Base-by-base conservation (phyloP, 2,329 filamentous ascomycete species). In the Diplocarpon rosae region DNA sequence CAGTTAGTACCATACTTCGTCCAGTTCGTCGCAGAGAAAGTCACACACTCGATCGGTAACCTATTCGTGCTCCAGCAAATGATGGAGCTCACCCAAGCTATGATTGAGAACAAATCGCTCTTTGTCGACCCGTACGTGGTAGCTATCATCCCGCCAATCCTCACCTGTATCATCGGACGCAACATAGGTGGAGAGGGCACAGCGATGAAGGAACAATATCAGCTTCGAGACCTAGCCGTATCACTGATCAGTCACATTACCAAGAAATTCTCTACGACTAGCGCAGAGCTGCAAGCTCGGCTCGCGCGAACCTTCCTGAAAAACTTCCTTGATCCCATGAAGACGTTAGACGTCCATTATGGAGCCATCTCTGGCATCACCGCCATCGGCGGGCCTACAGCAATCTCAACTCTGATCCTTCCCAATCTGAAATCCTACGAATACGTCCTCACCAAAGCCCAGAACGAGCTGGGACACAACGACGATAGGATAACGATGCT, bases 1-100 rank as follows among this genome's bases (percentile, higher is more conserved):
- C 92, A 98, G 65, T 77, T 98, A 9, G 80, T 95, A 24, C 92
- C 92, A 0, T 98, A 98, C 66, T 95, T 96, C 58, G 83, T 95
- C 48, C 88, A 93, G 62, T 96, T 95, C 63, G 84, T 96, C 57
- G 83, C 88, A 15, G 90, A 95, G 63, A 92, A 95, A 65, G 87
- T 98, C 40, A 96, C 92, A 1, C 92, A 98, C 63, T 84, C 82
- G 54, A 75, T 95, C 52, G 89, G 94, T 65, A 85, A 94, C 62
- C 75, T 89, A 2, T 95, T 95, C 61, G 78, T 88, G 5, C 72
- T 98, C 16, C 81, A 80, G 15, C 87, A 93, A 63, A 92, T 94
- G 78, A 90, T 98, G 83, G 82, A 88, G 58, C 77, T 96, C 48
- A 82, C 85, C 1, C 77, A 85, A 39, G 86, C 90, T 1, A 70